These are phyloP conservation scores for Trichoderma atrobrunneum DNA, from an alignment of 2,329 filamentous ascomycete genomes.

Conservation along the genomic window DNA sequence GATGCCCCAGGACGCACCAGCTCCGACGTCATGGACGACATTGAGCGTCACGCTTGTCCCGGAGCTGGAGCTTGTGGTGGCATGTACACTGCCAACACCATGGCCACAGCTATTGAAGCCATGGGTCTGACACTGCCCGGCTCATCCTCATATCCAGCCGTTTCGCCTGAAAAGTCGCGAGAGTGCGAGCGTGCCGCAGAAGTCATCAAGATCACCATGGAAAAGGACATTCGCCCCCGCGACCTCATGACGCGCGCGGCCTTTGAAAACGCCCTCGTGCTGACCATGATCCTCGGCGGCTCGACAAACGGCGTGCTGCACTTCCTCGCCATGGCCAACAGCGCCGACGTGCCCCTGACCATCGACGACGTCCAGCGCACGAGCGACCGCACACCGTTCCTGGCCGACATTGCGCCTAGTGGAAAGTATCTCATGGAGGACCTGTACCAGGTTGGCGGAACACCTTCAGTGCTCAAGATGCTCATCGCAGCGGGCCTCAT, in stretches of 20 bases:
- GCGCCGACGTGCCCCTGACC: conserved; percentile 71
- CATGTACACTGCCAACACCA: conserved; percentile 94
- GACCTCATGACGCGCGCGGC: conserved; percentile 76
- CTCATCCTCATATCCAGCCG: background rate
- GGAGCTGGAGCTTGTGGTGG: conserved; percentile 69
- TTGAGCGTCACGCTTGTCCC: conserved; percentile 82
- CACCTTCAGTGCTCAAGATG: conserved; percentile 81
- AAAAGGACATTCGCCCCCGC: conserved; percentile 75
- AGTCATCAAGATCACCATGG: conserved; percentile 76
- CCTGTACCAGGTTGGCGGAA: conserved; percentile 80
- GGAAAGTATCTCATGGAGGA: conserved; percentile 88
- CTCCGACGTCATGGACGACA: conserved; percentile 82
- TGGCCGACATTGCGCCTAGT: conserved; percentile 80
- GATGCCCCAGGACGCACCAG: conserved; percentile 64
- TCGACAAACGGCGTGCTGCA: conserved; percentile 88
- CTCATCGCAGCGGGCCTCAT: conserved; percentile 73
- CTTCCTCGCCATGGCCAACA: conserved; percentile 85
- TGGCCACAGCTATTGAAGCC: conserved; percentile 87
- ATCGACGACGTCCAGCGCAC: conserved; percentile 81
- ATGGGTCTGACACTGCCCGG: conserved; percentile 86
- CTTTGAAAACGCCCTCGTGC: conserved; percentile 84
- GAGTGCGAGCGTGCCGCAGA: conserved; percentile 81
- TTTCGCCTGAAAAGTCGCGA: conserved; percentile 75
- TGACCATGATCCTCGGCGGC: conserved; percentile 90
- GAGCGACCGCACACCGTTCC: conserved; percentile 78